Evolutionary conservation across 1,139 yeast species (phyloP).

Genomic region (Pneumocystis murina): DNA sequence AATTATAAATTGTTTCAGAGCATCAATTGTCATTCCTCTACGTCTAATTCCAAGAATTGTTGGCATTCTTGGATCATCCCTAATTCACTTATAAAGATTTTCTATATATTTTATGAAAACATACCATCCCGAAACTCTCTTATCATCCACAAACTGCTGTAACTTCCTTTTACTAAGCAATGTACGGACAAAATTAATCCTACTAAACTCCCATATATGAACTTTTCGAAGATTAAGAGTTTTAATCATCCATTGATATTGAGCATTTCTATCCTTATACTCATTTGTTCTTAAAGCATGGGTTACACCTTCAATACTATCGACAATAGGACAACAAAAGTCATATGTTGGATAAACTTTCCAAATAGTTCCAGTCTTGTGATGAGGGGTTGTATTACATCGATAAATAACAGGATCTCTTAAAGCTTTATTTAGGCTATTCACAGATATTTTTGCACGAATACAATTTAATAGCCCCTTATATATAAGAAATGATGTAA

Average conservation of each 20-base stretch:
- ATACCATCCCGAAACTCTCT: conserved; percentile 67
- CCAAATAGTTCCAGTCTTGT: conserved; percentile 84
- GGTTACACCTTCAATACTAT: conserved; percentile 87
- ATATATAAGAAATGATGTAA: conserved; percentile 14
- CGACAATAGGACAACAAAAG: conserved; percentile 95
- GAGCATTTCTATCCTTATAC: conserved; percentile 95
- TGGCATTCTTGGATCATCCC: conserved; percentile 95
- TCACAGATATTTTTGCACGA: conserved; percentile 87
- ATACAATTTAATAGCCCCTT: conserved; percentile 70
- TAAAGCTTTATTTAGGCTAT: conserved; percentile 77
- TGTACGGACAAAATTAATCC: conserved; percentile 91
- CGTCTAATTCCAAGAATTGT: conserved; percentile 85
- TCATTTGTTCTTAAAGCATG: conserved; percentile 95
- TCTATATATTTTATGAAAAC: background rate
- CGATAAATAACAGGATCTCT: conserved; percentile 97
- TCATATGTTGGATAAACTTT: conserved; percentile 95
- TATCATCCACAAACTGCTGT: conserved; percentile 94
- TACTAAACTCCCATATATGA: conserved; percentile 92
- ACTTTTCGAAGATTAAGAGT: conserved; percentile 75
- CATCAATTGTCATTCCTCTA: conserved; percentile 98
- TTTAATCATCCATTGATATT: conserved; percentile 87
- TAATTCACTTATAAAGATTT: background rate
- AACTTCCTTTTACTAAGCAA: conserved; percentile 87
- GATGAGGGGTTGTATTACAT: conserved; percentile 91
- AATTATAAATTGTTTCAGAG: conserved; percentile 77